These are phyloP conservation scores for Candida montana DNA, from an alignment of 805 yeast species.

Conservation along the genomic window DNA sequence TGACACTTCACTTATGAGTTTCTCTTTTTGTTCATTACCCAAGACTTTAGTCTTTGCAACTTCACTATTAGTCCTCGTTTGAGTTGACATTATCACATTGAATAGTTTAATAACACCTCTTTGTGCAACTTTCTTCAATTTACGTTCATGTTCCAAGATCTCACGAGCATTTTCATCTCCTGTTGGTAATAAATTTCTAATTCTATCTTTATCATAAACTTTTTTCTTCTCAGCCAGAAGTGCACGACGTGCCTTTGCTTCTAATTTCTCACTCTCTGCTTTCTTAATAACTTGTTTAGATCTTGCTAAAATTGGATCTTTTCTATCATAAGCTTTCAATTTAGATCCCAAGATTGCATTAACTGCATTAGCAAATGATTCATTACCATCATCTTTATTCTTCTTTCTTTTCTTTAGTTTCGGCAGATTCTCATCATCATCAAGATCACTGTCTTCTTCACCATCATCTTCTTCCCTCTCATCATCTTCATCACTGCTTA, in stretches of 20 bases:
- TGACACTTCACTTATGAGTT: slow-evolving; percentile 69
- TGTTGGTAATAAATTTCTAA: slow-evolving; percentile 60
- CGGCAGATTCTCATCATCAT: slow-evolving; percentile 35
- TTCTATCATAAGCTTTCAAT: slow-evolving; percentile 82
- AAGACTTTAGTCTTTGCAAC: slow-evolving; percentile 40
- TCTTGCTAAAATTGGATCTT: slow-evolving; percentile 87
- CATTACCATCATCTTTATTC: slow-evolving; percentile 64
- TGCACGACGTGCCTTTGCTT: slow-evolving; percentile 72
- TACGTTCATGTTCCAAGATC: slow-evolving; percentile 60
- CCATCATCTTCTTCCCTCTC: slow-evolving; percentile 11
- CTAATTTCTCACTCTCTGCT: slow-evolving; percentile 75
- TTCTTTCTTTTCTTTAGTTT: slow-evolving; percentile 50
- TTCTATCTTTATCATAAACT: slow-evolving; percentile 59
- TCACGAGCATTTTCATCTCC: slow-evolving; percentile 54
- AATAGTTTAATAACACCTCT: slow-evolving; percentile 80
- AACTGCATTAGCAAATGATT: slow-evolving; percentile 75
- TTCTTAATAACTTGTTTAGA: slow-evolving; percentile 65
- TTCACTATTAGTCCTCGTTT: slow-evolving; percentile 52
- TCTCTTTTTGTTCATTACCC: slow-evolving; percentile 44
- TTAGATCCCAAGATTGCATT: slow-evolving; percentile 78
- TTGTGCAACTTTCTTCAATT: slow-evolving; percentile 75
- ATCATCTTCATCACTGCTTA: slow-evolving; percentile 11
- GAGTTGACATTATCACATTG: slow-evolving; percentile 80
- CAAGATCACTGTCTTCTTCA: slow-evolving; percentile 24
- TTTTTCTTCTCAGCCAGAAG: slow-evolving; percentile 67